Evolutionary conservation across 2,329 filamentous ascomycete species (phyloP).

Genomic region (Akanthomyces dipterigenus): DNA sequence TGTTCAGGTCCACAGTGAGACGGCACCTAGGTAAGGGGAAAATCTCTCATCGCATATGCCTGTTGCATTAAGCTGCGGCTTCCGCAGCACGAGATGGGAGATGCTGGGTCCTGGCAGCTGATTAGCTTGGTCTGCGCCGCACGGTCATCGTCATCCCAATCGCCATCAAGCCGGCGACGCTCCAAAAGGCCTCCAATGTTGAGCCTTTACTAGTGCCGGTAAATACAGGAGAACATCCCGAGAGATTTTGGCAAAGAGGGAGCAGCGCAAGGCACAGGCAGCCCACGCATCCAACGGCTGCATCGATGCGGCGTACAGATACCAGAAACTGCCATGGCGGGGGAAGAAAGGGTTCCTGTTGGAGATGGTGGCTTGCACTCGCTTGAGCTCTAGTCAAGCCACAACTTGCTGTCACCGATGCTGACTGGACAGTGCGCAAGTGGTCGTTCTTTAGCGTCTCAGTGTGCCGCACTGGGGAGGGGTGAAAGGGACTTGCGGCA

Average conservation of each 20-base stretch:
- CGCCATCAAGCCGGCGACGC: neutral
- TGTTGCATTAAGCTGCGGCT: neutral
- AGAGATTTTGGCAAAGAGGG: neutral
- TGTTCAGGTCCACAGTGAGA: constrained; percentile 1
- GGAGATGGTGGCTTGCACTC: constrained; percentile 10
- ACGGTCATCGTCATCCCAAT: neutral
- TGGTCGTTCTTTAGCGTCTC: neutral
- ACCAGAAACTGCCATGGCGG: neutral
- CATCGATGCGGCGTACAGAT: neutral
- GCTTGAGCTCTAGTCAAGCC: constrained; percentile 2
- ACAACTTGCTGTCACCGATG: neutral
- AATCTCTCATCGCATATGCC: neutral
- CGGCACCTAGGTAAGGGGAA: neutral
- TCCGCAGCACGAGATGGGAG: neutral
- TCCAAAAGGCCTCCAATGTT: neutral
- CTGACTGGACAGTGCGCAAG: neutral
- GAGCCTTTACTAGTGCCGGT: neutral
- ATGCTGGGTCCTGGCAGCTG: neutral
- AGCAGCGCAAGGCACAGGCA: neutral
- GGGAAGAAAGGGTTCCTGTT: neutral
- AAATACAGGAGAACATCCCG: neutral
- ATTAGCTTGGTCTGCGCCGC: constrained; percentile 1
- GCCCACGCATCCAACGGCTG: neutral
- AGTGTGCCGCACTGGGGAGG: neutral
- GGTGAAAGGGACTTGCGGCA: neutral